Evolutionary conservation across 108 stramenopile species (phyloP), one percentile per base, ranked within the genome.

Genomic region (Bacterosira constricta): DNA sequence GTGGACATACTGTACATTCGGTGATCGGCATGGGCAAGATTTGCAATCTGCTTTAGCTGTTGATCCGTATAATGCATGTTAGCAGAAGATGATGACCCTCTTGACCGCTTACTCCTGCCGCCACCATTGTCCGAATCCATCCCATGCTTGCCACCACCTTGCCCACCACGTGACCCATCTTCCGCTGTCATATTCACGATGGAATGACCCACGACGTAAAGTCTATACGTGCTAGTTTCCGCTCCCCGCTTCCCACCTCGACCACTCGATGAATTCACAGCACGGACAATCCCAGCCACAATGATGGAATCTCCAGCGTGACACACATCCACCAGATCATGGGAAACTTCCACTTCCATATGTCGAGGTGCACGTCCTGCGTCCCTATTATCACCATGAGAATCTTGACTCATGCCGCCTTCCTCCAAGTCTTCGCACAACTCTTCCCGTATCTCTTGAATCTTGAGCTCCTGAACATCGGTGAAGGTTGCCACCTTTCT

Each of bases 281-380:
- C 87, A 52, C 86, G 82, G 3, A 99, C 92, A 50, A 93, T 82
- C 27, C 97, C 96, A 6, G 83, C 84, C n/a, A 99, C 81, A 47
- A 85, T 64, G n/a, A 99, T 90, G 1, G 88, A 89, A 83, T 99
- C 98, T 18, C 98, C 98, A 10, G 98, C 94, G 44, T 96, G 92
- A 75, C 96, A 96, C 36, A 70, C 55, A 83, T 98, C 97, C n/a
- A 99, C 97, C 25, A 99, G 72, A 60, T 97, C 96, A 51, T 90
- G 81, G 4, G 73, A 41, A 0, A 97, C 67, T 63, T 97, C 95
- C 54, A 98, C 92, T 60, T 91, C 88, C 46, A 97, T 79, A 54
- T 92, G 90, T 41, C 96, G 88, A 0, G 93, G 96, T 4, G 93
- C 88, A 26, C 90, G 80, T 57, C 91, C 91, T 2, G 91, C 86